Conservation (phyloP, 768 basidiomycete genomes). For the Boletus speciosus region DNA sequence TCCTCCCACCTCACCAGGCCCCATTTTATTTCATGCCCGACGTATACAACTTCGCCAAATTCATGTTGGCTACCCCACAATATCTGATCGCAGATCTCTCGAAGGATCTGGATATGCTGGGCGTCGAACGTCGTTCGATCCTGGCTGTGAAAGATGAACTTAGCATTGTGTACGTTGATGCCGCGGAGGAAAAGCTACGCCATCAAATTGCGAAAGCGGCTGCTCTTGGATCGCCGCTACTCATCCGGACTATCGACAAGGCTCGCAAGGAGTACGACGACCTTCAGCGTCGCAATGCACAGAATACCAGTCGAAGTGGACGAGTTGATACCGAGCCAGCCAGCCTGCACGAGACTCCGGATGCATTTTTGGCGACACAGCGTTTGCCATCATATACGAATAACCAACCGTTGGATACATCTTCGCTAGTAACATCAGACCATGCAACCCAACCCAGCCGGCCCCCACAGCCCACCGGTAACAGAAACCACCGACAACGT, state of each 20-base stretch:
- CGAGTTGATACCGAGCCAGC: slow-evolving; percentile 14
- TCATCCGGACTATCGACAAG: slow-evolving; percentile 63
- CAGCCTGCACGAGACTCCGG: slow-evolving; percentile 44
- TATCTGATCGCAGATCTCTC: slow-evolving; percentile 76
- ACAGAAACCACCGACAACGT: slow-evolving; percentile 54
- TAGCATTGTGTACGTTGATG: slow-evolving; percentile 74
- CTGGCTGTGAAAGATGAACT: slow-evolving; percentile 70
- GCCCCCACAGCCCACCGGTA: slow-evolving; percentile 16
- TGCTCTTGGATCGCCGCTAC: slow-evolving; percentile 66
- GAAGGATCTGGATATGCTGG: slow-evolving; percentile 69
- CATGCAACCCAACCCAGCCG: slow-evolving; percentile 3
- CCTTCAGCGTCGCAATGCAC: slow-evolving; percentile 41
- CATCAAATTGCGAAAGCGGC: slow-evolving; percentile 76
- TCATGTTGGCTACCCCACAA: slow-evolving; percentile 92
- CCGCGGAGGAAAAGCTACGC: slow-evolving; percentile 71
- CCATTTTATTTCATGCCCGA: slow-evolving; percentile 97
- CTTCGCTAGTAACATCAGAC: slow-evolving; percentile 4
- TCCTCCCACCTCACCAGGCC: slow-evolving; percentile 86
- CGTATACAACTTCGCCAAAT: slow-evolving; percentile 81
- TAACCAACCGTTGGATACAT: slow-evolving; percentile 2
- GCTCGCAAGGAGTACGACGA: slow-evolving; percentile 55
- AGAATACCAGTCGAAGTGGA: slow-evolving; percentile 17
- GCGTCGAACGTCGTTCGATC: slow-evolving; percentile 63
- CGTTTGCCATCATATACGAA: slow-evolving; percentile 16
- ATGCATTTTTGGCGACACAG: slow-evolving; percentile 54